Percentiles rank a stretch among this genome's conserved stretches.
These are phyloP conservation scores for Rasamsonia emersonii DNA, from an alignment of 2,329 filamentous ascomycete genomes.

Conservation along the genomic window DNA sequence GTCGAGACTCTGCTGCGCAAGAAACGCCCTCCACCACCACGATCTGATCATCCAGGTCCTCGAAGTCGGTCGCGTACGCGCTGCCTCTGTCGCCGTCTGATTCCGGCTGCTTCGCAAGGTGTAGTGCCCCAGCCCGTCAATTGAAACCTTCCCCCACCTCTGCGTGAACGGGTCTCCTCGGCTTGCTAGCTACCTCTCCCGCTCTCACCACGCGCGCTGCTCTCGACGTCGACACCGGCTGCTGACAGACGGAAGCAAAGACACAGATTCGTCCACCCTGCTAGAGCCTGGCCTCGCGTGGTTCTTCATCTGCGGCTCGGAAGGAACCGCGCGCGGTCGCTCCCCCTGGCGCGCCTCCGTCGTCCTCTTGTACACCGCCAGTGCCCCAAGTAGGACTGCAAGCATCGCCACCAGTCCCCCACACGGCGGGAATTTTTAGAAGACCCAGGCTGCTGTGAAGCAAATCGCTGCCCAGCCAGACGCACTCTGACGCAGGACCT, in stretches of 20 bases:
- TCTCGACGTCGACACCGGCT: slow-evolving; percentile 17
- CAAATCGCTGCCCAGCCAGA: slow-evolving; percentile 31
- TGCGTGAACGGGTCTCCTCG: background rate
- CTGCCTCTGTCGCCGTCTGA: background rate
- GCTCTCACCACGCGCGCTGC: slow-evolving; percentile 11
- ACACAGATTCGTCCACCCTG: slow-evolving; percentile 13
- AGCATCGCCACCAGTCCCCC: slow-evolving; percentile 22
- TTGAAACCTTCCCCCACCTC: slow-evolving; percentile 2
- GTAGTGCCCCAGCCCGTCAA: too few relatives aligned
- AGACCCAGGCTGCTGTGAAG: slow-evolving; percentile 24
- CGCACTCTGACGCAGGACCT: slow-evolving; percentile 17
- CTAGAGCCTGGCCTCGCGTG: slow-evolving; percentile 3
- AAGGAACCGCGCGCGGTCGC: slow-evolving; percentile 14
- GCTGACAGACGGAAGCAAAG: too few relatives aligned
- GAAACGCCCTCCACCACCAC: background rate
- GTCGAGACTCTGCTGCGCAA: background rate
- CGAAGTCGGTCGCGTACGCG: slow-evolving; percentile 1
- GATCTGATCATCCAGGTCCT: slow-evolving; percentile 1
- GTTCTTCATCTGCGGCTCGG: slow-evolving; percentile 4
- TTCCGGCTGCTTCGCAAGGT: slow-evolving; percentile 1
- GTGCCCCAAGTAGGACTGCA: slow-evolving; percentile 14
- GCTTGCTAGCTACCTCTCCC: slow-evolving; percentile 8
- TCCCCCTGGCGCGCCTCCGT: slow-evolving; percentile 11
- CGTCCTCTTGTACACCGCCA: slow-evolving; percentile 11
- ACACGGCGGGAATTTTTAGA: slow-evolving; percentile 15